These are phyloP conservation scores for Globisporangium middletonii DNA, from an alignment of 352 stramenopile genomes.

Conservation along the genomic window DNA sequence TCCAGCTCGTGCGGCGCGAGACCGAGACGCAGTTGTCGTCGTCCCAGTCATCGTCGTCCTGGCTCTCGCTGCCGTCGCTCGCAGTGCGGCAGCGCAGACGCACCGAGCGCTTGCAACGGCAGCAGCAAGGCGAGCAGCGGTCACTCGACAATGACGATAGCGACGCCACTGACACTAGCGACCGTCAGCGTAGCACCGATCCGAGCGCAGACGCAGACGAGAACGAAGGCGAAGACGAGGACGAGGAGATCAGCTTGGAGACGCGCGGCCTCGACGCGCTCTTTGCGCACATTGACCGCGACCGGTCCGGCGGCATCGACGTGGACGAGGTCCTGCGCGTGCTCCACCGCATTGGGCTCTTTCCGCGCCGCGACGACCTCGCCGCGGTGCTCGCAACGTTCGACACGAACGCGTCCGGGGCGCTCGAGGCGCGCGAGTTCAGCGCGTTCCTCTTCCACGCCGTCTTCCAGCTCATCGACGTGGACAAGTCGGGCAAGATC, in stretches of 20 bases:
- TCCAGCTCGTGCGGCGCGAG: slow-evolving; percentile 50
- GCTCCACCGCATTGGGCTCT: slow-evolving; percentile 61
- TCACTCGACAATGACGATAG: too few relatives aligned
- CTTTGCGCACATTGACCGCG: slow-evolving; percentile 58
- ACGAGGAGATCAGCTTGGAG: slow-evolving; percentile 44
- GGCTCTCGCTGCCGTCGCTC: too few relatives aligned
- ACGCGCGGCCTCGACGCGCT: slow-evolving; percentile 50
- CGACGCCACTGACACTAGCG: neutral
- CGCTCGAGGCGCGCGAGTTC: slow-evolving; percentile 54
- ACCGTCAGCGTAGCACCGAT: too few relatives aligned
- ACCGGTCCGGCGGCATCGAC: slow-evolving; percentile 56
- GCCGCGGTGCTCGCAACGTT: slow-evolving; percentile 35
- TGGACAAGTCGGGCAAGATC: slow-evolving; percentile 67
- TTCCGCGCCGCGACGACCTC: slow-evolving; percentile 45
- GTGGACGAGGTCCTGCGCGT: slow-evolving; percentile 49
- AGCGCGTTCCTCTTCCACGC: slow-evolving; percentile 66
- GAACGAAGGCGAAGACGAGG: slow-evolving; percentile 5
- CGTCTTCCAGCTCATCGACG: slow-evolving; percentile 73
- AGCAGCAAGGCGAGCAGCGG: neutral
- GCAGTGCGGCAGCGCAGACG: neutral
- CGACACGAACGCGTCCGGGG: slow-evolving; percentile 46
- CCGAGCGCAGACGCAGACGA: neutral
- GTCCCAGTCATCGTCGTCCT: neutral
- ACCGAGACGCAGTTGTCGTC: neutral
- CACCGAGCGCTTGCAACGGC: neutral